Evolutionary conservation across 495 filamentous ascomycete genomes (phyloP).

Genomic region (Daldinia decipiens): DNA sequence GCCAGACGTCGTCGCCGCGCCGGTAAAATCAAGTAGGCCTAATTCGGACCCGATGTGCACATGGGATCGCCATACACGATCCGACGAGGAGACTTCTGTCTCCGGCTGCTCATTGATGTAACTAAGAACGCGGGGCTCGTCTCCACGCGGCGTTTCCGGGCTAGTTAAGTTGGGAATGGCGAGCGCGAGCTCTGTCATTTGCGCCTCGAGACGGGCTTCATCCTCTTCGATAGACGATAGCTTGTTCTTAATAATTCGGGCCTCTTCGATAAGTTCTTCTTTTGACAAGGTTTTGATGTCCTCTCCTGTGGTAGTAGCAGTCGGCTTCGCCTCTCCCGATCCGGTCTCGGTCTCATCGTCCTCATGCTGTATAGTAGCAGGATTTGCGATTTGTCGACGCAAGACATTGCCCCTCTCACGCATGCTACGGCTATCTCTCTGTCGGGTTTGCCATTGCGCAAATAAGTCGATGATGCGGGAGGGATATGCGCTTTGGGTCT

Average conservation of each 20-base stretch:
- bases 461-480: conserved; percentile 74
- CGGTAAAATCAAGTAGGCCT: conserved; percentile 83
- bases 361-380: conserved; percentile 52
- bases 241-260: conserved; percentile 72
- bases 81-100: conserved; percentile 58
- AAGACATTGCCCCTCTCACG: conserved; percentile 68
- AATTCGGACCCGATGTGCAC: conserved; percentile 85
- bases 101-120: conserved; percentile 82
- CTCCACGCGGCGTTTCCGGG: conserved; percentile 75
- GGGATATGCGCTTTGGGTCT: conserved; percentile 70
- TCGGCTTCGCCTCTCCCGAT: background rate
- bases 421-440: conserved; percentile 63
- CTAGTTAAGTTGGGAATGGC: conserved; percentile 89
- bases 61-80: conserved; percentile 71
- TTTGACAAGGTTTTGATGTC: conserved; percentile 49
- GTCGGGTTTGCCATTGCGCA: conserved; percentile 69
- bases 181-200: conserved; percentile 79
- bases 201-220: conserved; percentile 66
- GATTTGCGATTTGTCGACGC: conserved; percentile 59
- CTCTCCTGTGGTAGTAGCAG: background rate
- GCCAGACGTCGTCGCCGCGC: conserved; percentile 78
- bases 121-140: conserved; percentile 61
- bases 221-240: conserved; percentile 68
- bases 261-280: conserved; percentile 69
- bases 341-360: conserved; percentile 44